Evolutionary conservation across 768 basidiomycete genomes (phyloP).

Genomic region (Hygrocybe punicea): DNA sequence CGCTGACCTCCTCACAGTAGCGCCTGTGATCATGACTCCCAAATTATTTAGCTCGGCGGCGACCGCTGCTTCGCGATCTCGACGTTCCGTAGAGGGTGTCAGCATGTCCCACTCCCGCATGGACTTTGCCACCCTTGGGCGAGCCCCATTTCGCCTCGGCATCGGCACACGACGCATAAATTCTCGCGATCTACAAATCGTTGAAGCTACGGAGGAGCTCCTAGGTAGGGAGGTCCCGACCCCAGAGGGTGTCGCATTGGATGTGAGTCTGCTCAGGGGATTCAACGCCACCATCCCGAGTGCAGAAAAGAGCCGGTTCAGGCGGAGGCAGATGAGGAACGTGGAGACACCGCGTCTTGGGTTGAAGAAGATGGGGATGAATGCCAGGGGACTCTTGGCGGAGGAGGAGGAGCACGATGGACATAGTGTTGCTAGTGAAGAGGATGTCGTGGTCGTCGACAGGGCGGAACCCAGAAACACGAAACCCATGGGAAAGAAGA

Average conservation of each 20-base stretch:
- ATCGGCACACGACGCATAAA: slow-evolving; percentile 66
- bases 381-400: slow-evolving; percentile 68
- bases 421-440: slow-evolving; percentile 68
- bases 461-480: slow-evolving; percentile 36
- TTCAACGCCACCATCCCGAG: slow-evolving; percentile 95
- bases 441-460: slow-evolving; percentile 66
- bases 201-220: slow-evolving; percentile 77
- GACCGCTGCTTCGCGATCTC: slow-evolving; percentile 56
- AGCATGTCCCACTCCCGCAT: slow-evolving; percentile 41
- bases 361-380: slow-evolving; percentile 74
- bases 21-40: slow-evolving; percentile 88
- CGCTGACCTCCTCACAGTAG: slow-evolving; percentile 46
- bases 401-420: slow-evolving; percentile 51
- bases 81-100: slow-evolving; percentile 30
- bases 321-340: slow-evolving; percentile 76
- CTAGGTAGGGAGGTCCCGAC: slow-evolving; percentile 71
- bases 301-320: slow-evolving; percentile 70
- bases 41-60: slow-evolving; percentile 70
- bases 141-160: slow-evolving; percentile 69
- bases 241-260: slow-evolving; percentile 61
- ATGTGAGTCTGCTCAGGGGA: slow-evolving; percentile 80
- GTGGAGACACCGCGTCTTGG: slow-evolving; percentile 74
- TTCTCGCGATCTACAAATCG: slow-evolving; percentile 78
- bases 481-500: slow-evolving; percentile 50
- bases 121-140: slow-evolving; percentile 76